Evolutionary conservation across 208 protist species (phyloP), one percentile per base, ranked within the genome.

Genomic region (Trypanosoma platydactyli): DNA sequence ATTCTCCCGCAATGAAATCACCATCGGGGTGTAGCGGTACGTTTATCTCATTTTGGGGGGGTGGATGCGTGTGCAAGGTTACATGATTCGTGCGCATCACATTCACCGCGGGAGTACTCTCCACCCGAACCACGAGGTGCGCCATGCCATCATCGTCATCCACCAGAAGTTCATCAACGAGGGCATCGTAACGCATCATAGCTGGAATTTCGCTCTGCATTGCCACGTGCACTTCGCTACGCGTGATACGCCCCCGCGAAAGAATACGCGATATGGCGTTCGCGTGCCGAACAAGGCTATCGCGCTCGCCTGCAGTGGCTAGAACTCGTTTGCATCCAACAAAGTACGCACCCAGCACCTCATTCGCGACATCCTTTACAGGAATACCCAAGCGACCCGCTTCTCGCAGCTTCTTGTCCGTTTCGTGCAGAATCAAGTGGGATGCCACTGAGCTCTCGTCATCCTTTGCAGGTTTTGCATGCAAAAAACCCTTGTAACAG

Each of bases 291-390:
- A 27, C 38, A 59, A 77, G 60, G 22, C 20, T 35, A 7, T 53
- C 57, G 9, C 51, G 25, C 13, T 45, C 70, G 16, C 44, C 56
- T 27, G 60, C 64, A n/a, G 42, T 73, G 24, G 40, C n/a, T 42
- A 81, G 77, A 13, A 46, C 53, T 29, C 68, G 68, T 5, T 51
- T 64, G 29, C 40, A 41, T n/a, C 58, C 58, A 29, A 73, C 6
- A 24, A 65, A 73, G 30, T 74, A 81, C 48, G 62, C 68, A 25
- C 42, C 60, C 42, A 44, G 56, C 18, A 61, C 12, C 18, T 35
- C 22, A 15, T 40, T 50, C 24, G 48, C 60, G 33, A 71, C 44
- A 1, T 66, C 33, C 22, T 4, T 12, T 1, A 44, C 27, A 15
- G 63, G 44, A 49, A 70, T 41, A n/a, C 70, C 70, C 18, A 64